Evolutionary conservation across 1,284 basidiomycete genomes (phyloP), one percentile per base, ranked within the genome.

Genomic region (Marasmius fiardii): DNA sequence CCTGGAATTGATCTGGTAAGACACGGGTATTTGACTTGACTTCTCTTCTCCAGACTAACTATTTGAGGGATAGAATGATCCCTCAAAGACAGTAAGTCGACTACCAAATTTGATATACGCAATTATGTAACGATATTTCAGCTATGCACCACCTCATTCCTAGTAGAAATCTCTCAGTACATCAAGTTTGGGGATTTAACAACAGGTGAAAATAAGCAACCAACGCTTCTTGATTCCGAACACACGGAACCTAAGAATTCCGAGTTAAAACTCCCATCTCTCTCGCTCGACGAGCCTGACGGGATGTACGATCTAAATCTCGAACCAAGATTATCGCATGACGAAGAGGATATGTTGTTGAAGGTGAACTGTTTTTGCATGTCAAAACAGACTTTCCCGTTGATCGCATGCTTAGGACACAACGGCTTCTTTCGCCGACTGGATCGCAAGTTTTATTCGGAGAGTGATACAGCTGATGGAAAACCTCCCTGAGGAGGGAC

Each of bases 401-500:
- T 24, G 28, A 18, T 33, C 39, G 24, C 37, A 26, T 20, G 41
- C 35, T 52, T 49, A 81, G 74, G 80, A 86, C 54, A 79, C 81
- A n/a, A 85, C 85, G 5, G 76, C 78, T 4, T 76, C 74, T 47
- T 86, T 88, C 60, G 81, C 86, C 1, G 84, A 92, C 59, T 98
- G 94, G 94, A 80, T 94, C 2, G 79, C 90, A 1, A 88, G 81
- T 60, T 95, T 95, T 69, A 80, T 97, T 57, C 83, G 86, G 2
- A 77, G 90, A 39, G 88, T 96, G 6, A 85, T 97, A 47, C 80
- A 89, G 35, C 73, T 97, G 3, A 85, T 95, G 60, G 90, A 93
- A 68, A 92, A 93, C 65, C 76, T 98, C 28, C 94, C 94, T 0
- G 92, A 96, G 59, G 92, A 93, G 69, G 84, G 86, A 0, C 75